Percentiles rank a stretch among this genome's conserved stretches.
Conservation (phyloP, 768 basidiomycete species). For the Daedaleopsis sinensis region DNA sequence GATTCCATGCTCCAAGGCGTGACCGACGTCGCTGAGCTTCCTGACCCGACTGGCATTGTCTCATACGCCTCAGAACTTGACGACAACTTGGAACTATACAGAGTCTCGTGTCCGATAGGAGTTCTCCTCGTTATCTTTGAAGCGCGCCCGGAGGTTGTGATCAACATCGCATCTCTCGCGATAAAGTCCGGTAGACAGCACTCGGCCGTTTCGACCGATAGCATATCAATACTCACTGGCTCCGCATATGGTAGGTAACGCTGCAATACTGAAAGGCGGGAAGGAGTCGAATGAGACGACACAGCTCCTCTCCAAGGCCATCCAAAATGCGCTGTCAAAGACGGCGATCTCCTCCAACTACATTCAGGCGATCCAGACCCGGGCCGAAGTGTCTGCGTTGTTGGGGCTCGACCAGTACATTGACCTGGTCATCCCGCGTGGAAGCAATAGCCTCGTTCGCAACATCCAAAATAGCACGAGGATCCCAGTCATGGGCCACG, state of each 20-base stretch:
- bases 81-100: slow-evolving; percentile 84
- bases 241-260: slow-evolving; percentile 66
- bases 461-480: slow-evolving; percentile 88
- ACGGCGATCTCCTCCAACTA: slow-evolving; percentile 78
- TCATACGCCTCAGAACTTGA: slow-evolving; percentile 91
- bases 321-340: slow-evolving; percentile 72
- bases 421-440: slow-evolving; percentile 95
- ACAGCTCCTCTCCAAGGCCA: slow-evolving; percentile 73
- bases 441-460: slow-evolving; percentile 87
- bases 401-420: slow-evolving; percentile 90
- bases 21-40: slow-evolving; percentile 80
- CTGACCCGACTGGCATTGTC: slow-evolving; percentile 85
- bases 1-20: slow-evolving; percentile 92
- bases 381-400: slow-evolving; percentile 87
- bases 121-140: slow-evolving; percentile 97
- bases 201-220: no score
- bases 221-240: neutral
- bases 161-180: slow-evolving; percentile 94
- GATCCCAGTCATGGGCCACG: slow-evolving; percentile 99
- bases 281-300: slow-evolving; percentile 91
- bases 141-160: slow-evolving; percentile 95
- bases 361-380: slow-evolving; percentile 90
- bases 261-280: slow-evolving; percentile 96
- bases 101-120: slow-evolving; percentile 95
- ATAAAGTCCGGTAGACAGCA: slow-evolving; percentile 89